Evolutionary conservation across 2,329 filamentous ascomycete genomes (phyloP), one percentile per base, ranked within the genome.

Genomic region (Alternaria sp.): DNA sequence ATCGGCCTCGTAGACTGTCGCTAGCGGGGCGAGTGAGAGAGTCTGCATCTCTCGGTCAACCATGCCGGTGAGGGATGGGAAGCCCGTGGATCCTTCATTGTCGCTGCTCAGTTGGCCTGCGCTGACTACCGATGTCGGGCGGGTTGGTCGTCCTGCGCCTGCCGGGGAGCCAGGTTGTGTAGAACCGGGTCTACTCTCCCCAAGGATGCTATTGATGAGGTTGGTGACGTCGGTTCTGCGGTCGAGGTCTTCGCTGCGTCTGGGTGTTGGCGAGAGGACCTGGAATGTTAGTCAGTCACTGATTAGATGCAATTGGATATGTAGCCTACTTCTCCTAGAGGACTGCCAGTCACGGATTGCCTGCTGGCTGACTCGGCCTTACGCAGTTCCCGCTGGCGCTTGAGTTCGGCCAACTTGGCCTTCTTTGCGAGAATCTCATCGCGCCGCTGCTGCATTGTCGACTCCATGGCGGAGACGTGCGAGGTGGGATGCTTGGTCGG

Each of bases 341-440:
- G 83, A 76, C 88, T 87, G 63, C 89, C 89, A 12, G 70, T 76
- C 78, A 89, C 92, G 1, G 77, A 78, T 75, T 90, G 87, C 71
- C 93, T 88, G 71, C 85, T 89, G 66, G 87, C 87, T 63, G 86
- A 88, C 72, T 92, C 89, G 78, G 96, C 92, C 78, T 87, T 92
- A 68, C 92, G 88, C 63, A 94, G 88, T 72, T 96, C 94, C 73
- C 96, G 89, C 83, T 97, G 94, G 66, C 92, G 89, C 84, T 97
- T 97, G 70, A 99, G 87, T 86, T 98, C 96, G 54, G 93, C 94
- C 75, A 99, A 93, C 86, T 96, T 97, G 67, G 94, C 95, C 85
- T 93, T 95, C 84, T 99, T 99, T 72, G 94, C 94, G 74, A 96
- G 85, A 72, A 99, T 97, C 85, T 99, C 96, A 85, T 97, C 94